Base-by-base conservation (phyloP, 1,139 yeast genomes). In the Trichomonascaceae sp. region DNA sequence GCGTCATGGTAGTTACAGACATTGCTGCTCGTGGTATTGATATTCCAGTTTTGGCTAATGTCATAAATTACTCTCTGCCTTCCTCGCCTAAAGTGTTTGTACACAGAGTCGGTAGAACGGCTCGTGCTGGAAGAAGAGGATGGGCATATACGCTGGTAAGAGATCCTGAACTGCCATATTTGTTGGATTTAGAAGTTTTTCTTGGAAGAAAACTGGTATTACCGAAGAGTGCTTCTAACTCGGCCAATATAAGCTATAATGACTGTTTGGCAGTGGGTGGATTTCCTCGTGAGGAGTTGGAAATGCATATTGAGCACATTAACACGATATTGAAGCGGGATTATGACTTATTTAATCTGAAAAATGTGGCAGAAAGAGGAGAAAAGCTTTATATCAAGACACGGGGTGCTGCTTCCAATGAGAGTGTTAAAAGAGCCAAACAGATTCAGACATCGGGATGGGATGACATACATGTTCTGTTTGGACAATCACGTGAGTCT, bases 1-100 rank as follows among this genome's bases (percentile, higher is more conserved):
- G 87, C 43, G 70, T 93, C 17, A 71, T 93, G 69, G 97, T 93
- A 8, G 99, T 95, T 54, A 93, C 99, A 1, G 99, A 93, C 74
- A 98, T 93, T 59, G 99, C 99, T 30, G 99, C 99, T 4, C 87
- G 99, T 77, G 99, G 99, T 84, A 91, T 93, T 60, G 99, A 95
- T 82, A 89, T 93, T 61, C 99, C 99, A 0, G 84, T 93, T 57
- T 79, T 93, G 67, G 96, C 98, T 13, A 91, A 93, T 66, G 99
- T 93, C 52, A 79, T 93, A 63, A 95, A 93, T 70, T 91, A 82
- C 69, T 83, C 96, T 0, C 76, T 93, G 56, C 99, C 99, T 4
- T 85, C 91, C 0, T 85, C 95, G 1, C 90, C 97, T 3, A 93
- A 95, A 69, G 87, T 91, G 56, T 95, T 93, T 70, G 82, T 93